Evolutionary conservation across 257 asterid genomes (phyloP).

Genomic region (Solanum bulbocastanum): DNA sequence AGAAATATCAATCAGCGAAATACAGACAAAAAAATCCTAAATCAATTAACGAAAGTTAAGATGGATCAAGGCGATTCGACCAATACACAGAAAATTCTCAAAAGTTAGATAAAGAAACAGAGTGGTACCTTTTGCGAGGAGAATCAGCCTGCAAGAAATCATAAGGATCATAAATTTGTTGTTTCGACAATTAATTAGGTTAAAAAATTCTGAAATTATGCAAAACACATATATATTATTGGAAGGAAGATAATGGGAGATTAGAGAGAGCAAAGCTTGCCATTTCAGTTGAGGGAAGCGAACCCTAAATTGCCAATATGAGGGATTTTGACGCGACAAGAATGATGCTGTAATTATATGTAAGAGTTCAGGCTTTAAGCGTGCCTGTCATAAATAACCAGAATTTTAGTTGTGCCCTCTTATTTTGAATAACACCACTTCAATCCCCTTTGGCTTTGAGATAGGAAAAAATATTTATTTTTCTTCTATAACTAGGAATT

Average conservation of each 20-base stretch:
- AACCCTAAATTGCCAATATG: neutral
- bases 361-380: neutral
- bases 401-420: neutral
- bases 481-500: neutral
- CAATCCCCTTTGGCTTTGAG: neutral
- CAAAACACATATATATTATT: neutral
- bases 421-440: neutral
- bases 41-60: neutral
- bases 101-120: neutral
- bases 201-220: neutral
- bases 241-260: neutral
- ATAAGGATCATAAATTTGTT: neutral
- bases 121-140: neutral
- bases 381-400: neutral
- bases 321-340: neutral
- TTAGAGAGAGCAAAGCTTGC: neutral
- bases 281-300: neutral
- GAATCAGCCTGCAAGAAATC: slow-evolving; percentile 7
- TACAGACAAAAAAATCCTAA: neutral
- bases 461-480: neutral
- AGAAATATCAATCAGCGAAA: neutral
- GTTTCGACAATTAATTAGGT: neutral
- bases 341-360: neutral
- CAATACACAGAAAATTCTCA: neutral
- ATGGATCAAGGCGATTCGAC: neutral